Evolutionary conservation across 1,284 basidiomycete species (phyloP).

Genomic region (Puccinia brachypodii): DNA sequence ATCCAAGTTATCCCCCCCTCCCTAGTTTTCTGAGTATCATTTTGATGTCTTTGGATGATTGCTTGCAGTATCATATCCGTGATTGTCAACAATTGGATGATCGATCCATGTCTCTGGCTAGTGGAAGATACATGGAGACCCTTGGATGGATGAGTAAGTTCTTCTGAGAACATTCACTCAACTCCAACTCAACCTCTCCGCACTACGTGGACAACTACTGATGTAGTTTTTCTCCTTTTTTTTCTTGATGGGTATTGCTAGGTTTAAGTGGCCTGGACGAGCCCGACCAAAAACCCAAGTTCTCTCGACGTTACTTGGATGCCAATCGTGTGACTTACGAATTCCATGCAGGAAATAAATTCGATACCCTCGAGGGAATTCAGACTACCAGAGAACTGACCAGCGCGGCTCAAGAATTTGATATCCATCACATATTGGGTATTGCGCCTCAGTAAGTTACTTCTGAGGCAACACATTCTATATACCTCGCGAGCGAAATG

Average conservation of each 20-base stretch:
- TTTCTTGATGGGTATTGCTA: constrained; percentile 45
- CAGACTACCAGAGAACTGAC: constrained; percentile 47
- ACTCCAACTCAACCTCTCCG: background rate
- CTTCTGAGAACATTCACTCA: background rate
- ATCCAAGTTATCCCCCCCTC: background rate
- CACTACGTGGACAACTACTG: background rate
- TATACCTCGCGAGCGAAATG: background rate
- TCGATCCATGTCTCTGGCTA: constrained; percentile 71
- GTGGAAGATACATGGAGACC: constrained; percentile 84
- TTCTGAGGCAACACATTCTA: background rate
- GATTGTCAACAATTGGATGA: constrained; percentile 70
- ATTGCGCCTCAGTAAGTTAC: constrained; percentile 50
- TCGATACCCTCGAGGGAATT: constrained; percentile 51
- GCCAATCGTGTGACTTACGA: constrained; percentile 71
- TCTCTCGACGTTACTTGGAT: constrained; percentile 71
- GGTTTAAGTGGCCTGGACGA: constrained; percentile 46
- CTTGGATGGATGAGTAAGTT: constrained; percentile 62
- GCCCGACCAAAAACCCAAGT: constrained; percentile 60
- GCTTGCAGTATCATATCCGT: constrained; percentile 68
- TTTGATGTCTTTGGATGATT: background rate
- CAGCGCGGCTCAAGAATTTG: constrained; percentile 50
- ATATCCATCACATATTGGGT: constrained; percentile 51
- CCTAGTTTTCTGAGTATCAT: background rate
- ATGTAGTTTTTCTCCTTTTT: background rate
- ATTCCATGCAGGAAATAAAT: constrained; percentile 57